Conservation (phyloP, 805 yeast genomes). For the Ogataea pignaliae region DNA sequence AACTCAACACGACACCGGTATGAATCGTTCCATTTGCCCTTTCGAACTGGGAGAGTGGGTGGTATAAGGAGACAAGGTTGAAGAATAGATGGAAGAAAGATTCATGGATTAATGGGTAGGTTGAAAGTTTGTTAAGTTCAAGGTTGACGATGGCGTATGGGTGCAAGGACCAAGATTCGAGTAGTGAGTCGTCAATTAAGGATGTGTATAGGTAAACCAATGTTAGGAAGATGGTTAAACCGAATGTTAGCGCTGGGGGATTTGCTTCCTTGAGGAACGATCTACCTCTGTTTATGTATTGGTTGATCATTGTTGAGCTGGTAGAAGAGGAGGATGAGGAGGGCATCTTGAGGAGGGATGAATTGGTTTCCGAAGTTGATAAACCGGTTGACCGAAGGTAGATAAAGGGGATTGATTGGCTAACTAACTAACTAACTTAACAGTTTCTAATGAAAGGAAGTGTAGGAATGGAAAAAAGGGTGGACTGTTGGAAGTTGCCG, state of each 20-base stretch:
- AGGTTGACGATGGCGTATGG: constrained; percentile 51
- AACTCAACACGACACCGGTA: constrained; percentile 75
- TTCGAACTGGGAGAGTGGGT: constrained; percentile 66
- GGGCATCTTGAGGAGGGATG: neutral
- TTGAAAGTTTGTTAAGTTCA: constrained; percentile 52
- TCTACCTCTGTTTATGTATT: neutral
- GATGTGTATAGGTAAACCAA: constrained; percentile 37
- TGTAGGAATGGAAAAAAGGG: too few species aligned
- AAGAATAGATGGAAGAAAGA: constrained; percentile 55
- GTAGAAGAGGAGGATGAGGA: neutral
- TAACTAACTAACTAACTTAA: too few species aligned
- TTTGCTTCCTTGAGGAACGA: constrained; percentile 1
- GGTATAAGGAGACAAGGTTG: constrained; percentile 52
- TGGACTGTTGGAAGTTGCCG: too few species aligned
- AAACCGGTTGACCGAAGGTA: too few species aligned
- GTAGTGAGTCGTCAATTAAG: constrained; percentile 22
- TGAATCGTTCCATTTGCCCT: constrained; percentile 74
- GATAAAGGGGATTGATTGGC: too few species aligned
- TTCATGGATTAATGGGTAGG: constrained; percentile 71
- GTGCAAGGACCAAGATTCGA: constrained; percentile 42
- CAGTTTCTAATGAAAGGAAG: too few species aligned
- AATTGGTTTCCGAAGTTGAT: too few species aligned
- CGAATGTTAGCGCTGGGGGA: constrained; percentile 51
- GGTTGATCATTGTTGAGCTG: neutral
- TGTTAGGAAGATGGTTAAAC: constrained; percentile 51